Percentiles rank a stretch among this genome's conserved stretches.
These are phyloP conservation scores for Galerina marginata DNA, from an alignment of 768 basidiomycete species.

Conservation along the genomic window DNA sequence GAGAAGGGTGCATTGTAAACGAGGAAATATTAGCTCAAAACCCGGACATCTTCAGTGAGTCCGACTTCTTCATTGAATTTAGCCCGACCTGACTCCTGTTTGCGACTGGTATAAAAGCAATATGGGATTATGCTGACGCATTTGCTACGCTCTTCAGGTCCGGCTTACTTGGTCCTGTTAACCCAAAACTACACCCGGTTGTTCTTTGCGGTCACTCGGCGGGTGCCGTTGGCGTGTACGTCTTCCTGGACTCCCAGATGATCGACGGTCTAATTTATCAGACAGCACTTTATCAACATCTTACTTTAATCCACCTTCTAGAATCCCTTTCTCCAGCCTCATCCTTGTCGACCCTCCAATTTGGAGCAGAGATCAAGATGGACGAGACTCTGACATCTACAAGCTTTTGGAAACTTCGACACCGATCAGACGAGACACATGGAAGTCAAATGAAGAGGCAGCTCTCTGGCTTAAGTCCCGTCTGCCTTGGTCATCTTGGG, in stretches of 20 bases:
- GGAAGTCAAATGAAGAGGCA: slow-evolving; percentile 30
- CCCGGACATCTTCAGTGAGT: slow-evolving; percentile 24
- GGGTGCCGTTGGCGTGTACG: slow-evolving; percentile 36
- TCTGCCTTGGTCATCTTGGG: slow-evolving; percentile 31
- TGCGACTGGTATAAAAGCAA: slow-evolving; percentile 21
- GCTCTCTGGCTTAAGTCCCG: slow-evolving; percentile 28
- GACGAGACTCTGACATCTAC: slow-evolving; percentile 29
- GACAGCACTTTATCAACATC: slow-evolving; percentile 28
- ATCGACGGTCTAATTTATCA: neutral
- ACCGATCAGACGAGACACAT: slow-evolving; percentile 29
- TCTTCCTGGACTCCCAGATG: neutral
- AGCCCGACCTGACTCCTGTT: neutral
- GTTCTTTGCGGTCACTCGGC: slow-evolving; percentile 37
- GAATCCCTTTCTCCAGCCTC: slow-evolving; percentile 29
- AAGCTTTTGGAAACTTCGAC: slow-evolving; percentile 29
- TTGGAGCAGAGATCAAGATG: slow-evolving; percentile 24
- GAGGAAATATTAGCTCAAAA: slow-evolving; percentile 27
- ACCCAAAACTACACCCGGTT: slow-evolving; percentile 29
- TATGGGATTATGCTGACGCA: slow-evolving; percentile 37
- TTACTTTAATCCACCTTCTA: slow-evolving; percentile 32
- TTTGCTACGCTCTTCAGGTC: slow-evolving; percentile 32
- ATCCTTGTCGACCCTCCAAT: slow-evolving; percentile 35
- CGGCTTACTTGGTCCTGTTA: slow-evolving; percentile 26
- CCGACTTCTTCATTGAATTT: neutral
- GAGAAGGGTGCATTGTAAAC: slow-evolving; percentile 41